phyloP scores from a whole-genome alignment of 768 basidiomycete species.

The Daedaleopsis nitida region DNA sequence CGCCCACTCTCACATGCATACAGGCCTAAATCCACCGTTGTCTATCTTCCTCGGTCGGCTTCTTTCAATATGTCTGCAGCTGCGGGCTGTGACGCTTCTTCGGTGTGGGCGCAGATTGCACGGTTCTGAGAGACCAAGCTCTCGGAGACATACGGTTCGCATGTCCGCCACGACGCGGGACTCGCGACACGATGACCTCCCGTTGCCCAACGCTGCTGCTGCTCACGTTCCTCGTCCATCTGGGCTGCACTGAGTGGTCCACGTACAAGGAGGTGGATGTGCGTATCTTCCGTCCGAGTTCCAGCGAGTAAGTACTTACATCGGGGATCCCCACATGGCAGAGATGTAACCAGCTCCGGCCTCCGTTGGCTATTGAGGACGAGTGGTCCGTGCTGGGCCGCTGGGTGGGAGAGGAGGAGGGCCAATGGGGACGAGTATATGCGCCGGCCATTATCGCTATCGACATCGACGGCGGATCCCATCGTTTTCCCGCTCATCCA shows the following conservation, averaged over 20 bases:
- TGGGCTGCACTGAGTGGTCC: neutral
- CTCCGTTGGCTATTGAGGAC: neutral
- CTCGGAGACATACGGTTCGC: neutral
- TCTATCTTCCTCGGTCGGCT: neutral
- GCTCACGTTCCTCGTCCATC: neutral
- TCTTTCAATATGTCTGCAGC: neutral
- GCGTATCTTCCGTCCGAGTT: too few relatives aligned
- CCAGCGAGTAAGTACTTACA: too few relatives aligned
- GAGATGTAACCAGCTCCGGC: neutral
- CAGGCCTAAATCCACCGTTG: neutral
- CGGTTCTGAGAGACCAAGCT: neutral
- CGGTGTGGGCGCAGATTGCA: neutral
- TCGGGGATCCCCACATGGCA: neutral
- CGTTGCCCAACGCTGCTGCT: too few relatives aligned
- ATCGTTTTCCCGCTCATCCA: constrained; percentile 12
- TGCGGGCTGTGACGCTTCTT: neutral
- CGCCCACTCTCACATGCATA: constrained; percentile 2
- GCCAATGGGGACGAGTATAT: neutral
- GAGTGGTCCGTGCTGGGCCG: neutral
- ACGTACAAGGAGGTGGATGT: neutral
- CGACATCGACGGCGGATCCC: constrained; percentile 4
- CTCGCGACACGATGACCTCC: neutral
- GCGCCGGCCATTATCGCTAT: constrained; percentile 11
- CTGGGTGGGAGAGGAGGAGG: neutral
- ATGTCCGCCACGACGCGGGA: neutral